A percentile compares a stretch with the other conserved stretches of the same genome.
Conservation (phyloP, 179 eudicot genomes). For the Beta macrorhiza region DNA sequence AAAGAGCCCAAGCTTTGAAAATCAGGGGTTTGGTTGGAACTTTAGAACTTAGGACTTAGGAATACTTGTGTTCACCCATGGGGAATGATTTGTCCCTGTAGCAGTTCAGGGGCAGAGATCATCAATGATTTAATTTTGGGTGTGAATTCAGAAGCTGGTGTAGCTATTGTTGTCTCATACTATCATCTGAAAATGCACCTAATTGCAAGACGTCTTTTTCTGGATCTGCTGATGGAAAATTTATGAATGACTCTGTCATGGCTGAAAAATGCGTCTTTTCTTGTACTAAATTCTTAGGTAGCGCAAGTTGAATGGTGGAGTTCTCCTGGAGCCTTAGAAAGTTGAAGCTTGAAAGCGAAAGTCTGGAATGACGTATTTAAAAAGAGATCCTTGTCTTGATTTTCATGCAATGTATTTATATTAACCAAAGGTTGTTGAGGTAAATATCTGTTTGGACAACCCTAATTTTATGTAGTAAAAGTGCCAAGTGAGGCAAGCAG, state of each 20-base stretch:
- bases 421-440: slow-evolving; percentile 23
- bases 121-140: background rate
- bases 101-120: background rate
- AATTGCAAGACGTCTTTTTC: background rate
- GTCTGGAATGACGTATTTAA: slow-evolving; percentile 10
- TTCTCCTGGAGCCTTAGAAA: no score
- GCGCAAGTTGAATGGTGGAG: background rate
- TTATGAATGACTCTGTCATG: slow-evolving; percentile 1
- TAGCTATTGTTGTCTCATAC: background rate
- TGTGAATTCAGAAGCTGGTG: slow-evolving; percentile 4
- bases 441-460: slow-evolving; percentile 22
- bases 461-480: slow-evolving; percentile 4
- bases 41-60: background rate
- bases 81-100: background rate
- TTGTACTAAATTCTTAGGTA: slow-evolving; percentile 1
- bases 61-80: background rate
- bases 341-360: no score
- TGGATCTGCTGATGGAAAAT: slow-evolving; percentile 9
- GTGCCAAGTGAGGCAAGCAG: slow-evolving; percentile 14
- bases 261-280: background rate
- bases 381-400: slow-evolving; percentile 21
- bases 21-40: background rate
- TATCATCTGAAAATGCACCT: background rate
- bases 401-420: slow-evolving; percentile 7
- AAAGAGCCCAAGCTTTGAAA: background rate